Evolutionary conservation across 2,329 filamentous ascomycete genomes (phyloP), one percentile per base, ranked within the genome.

Genomic region (Pestalotiopsis sp.): DNA sequence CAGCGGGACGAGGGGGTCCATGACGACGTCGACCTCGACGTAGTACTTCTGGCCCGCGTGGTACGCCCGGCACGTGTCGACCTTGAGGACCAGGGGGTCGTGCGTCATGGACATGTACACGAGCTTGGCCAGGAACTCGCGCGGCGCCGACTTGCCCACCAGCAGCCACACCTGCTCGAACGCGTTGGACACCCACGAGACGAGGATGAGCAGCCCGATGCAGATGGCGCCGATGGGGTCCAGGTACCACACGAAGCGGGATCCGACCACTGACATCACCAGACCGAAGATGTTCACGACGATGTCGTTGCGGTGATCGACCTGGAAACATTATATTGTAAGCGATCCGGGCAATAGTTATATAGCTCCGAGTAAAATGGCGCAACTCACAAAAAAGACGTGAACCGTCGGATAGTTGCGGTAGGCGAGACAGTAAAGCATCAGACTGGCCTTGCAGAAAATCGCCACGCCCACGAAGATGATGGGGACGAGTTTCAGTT

Each of bases 161-260:
- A 90, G 82, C 27, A 90, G 82, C 82, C 86, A 88, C 14, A 90
- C 86, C 70, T 91, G 87, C 71, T 90, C 88, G 68, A 87, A 87
- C 3, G 88, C 88, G 62, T 90, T 90, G 66, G 84, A 78, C 12
- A 85, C 82, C 88, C 88, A 90, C 23, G 88, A 90, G 74, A 86
- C 85, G 69, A 90, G 83, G 72, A 90, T 89, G 71, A 90, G 82
- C 39, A 90, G 77, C 5, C 87, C 88, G 67, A 91, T 89, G 66
- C 86, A 78, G 52, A 90, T 87, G 73, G 88, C 88, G 56, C 88
- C 88, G 41, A 89, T 80, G 0, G 88, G 87, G 70, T 90, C 88
- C n/a, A 89, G 79, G 70, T 85, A 90, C 88, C 88, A 90, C 11
- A 86, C 83, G 57, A 83, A 80, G 38, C 82, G 80, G 72, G 83